A percentile compares a stretch with the other conserved stretches of the same genome.
phyloP scores from a whole-genome alignment of 2,329 filamentous ascomycete species.

The Colletotrichum coccodes region DNA sequence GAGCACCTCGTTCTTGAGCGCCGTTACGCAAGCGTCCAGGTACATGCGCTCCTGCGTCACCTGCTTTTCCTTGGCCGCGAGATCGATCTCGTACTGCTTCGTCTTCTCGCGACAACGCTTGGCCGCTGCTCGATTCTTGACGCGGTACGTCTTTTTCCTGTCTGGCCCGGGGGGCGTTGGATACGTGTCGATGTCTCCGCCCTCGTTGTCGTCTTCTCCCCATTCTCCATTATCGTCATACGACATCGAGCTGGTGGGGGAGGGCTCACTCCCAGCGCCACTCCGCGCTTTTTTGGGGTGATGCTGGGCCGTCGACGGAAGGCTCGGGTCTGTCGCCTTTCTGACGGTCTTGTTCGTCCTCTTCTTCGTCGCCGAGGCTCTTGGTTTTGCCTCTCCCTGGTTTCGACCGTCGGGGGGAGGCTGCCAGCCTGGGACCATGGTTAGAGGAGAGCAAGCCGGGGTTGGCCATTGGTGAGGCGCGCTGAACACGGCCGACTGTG shows the following conservation, averaged over 20 bases:
- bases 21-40: conserved; percentile 20
- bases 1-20: conserved; percentile 26
- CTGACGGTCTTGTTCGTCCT: not conserved
- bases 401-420: not conserved
- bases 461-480: not conserved
- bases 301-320: not conserved
- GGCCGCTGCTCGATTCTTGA: conserved; percentile 31
- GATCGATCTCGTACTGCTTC: conserved; percentile 26
- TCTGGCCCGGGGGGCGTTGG: not conserved
- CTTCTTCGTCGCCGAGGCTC: not conserved
- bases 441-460: not conserved
- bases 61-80: conserved; percentile 13
- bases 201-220: not conserved
- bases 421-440: not conserved
- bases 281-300: not conserved
- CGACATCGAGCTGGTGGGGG: not conserved
- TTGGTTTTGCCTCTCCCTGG: not conserved
- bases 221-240: not conserved
- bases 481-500: not conserved
- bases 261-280: not conserved
- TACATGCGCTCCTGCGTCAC: conserved; percentile 15
- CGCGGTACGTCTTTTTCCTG: conserved; percentile 14
- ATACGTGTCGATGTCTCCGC: not conserved
- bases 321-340: not conserved
- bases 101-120: conserved; percentile 33